Evolutionary conservation across 768 basidiomycete genomes (phyloP).

Genomic region (Chlorophyllum brunneum): DNA sequence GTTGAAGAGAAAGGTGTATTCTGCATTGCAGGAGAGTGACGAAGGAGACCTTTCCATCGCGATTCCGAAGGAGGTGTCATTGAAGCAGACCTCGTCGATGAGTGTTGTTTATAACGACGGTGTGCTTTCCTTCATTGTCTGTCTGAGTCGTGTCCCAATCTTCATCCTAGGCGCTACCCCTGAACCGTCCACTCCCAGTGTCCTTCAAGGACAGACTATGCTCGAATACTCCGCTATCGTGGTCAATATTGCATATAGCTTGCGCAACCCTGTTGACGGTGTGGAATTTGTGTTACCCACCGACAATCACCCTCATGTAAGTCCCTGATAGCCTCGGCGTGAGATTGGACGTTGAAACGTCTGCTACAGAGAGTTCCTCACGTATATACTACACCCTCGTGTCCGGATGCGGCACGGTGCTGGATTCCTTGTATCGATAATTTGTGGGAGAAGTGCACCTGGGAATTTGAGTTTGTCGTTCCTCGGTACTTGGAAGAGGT

Average conservation of each 20-base stretch:
- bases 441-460: slow-evolving; percentile 94
- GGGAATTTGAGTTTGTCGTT: slow-evolving; percentile 97
- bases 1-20: slow-evolving; percentile 87
- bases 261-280: slow-evolving; percentile 80
- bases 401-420: slow-evolving; percentile 88
- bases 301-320: slow-evolving; percentile 81
- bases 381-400: slow-evolving; percentile 84
- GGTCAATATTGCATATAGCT: slow-evolving; percentile 75
- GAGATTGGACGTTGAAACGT: slow-evolving; percentile 14
- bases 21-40: slow-evolving; percentile 85
- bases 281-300: slow-evolving; percentile 80
- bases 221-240: slow-evolving; percentile 75
- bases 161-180: slow-evolving; percentile 62
- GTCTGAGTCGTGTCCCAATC: neutral
- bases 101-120: slow-evolving; percentile 55
- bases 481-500: slow-evolving; percentile 74
- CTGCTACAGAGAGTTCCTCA: slow-evolving; percentile 82
- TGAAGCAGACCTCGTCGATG: slow-evolving; percentile 50
- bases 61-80: slow-evolving; percentile 68
- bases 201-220: slow-evolving; percentile 28
- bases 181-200: slow-evolving; percentile 71
- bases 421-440: slow-evolving; percentile 99
- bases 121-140: slow-evolving; percentile 24
- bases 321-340: slow-evolving; percentile 25
- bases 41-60: slow-evolving; percentile 94